Evolutionary conservation across 140 eudicot species (phyloP), one percentile per base, ranked within the genome.

Genomic region (Senecio squalidus): DNA sequence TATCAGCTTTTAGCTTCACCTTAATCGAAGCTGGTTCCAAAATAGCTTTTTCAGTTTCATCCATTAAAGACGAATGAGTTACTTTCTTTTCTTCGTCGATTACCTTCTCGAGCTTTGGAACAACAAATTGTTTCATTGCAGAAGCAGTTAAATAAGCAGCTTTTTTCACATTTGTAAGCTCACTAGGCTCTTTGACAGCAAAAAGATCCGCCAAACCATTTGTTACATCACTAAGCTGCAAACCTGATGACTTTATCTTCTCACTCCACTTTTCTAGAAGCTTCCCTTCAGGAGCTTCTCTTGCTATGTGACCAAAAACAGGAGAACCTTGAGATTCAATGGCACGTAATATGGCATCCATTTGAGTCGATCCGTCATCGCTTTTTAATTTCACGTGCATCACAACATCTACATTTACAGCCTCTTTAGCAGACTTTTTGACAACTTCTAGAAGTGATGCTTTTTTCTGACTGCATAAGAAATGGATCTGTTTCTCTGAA

Each of bases 71-170:
- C 4, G 78, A 55, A 72, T 77, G 82, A 0, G 71, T 71, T 22
- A 77, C 75, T 40, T 77, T 66, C 60, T 67, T 71, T 30, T 72
- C 78, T 52, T 77, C 78, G 51, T 77, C 82, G 13, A 77, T 77
- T 9, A 77, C 82, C 62, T 77, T 60, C 58, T 77, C 82, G n/a
- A 77, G 78, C 53, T 77, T 77, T 24, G 82, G 82, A 54, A 77
- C 82, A 50, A 77, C 82, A 61, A 52, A 67, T 9, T 33, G 56
- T 45, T 77, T 77, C 82, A 77, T 66, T 23, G 73, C 82, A 55
- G 74, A 64, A 7, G 82, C 82, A 5, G 75, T 66, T 24, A 77
- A 53, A 48, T 65, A 77, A 2, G 82, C 74, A 61, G 82, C 82
- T 55, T 77, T 77, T 48, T 62, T 77, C 58, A 77, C 78, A 55